Base-by-base conservation (phyloP, 495 filamentous ascomycete species). In the Antarctomyces pellizariae region DNA sequence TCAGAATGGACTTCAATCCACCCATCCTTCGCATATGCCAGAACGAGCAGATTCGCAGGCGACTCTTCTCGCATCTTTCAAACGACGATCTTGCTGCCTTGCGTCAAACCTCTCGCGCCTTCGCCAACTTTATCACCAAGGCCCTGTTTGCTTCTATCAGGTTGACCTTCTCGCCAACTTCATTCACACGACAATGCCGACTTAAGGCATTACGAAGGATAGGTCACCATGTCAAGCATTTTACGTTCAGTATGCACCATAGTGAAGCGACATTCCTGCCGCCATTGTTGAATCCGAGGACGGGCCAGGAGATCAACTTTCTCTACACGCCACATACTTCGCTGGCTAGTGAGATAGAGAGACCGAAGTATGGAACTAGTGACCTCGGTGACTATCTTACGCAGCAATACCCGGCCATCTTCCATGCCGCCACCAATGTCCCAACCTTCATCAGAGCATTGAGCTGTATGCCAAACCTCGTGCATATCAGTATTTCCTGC, bases 361-460 rank as follows among this genome's bases (percentile, higher is more conserved):
- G 49, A 26, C 64, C 66, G 22, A 77, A 69, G 41, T 82, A 80
- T 40, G 71, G 62, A 20, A 54, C 30, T 5, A 27, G 31, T n/a
- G 31, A 35, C 18, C 25, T 43, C 16, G 62, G 67, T 56, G 71
- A 78, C 41, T 49, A 82, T 24, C 57, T 83, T 19, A 70, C 75
- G 18, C 61, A 73, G 38, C 77, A 83, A 44, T 83, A 79, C 38
- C 70, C 73, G 18, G 71, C 77, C 4, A 48, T 83, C 4, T 86
- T 83, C 50, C 77, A 83, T 38, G 70, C 75, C 3, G 75, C 76
- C n/a, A 76, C 72, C 25, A 78, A 86, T 38, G 65, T 82, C 7
- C 58, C 71, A 3, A 67, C 73, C 18, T 82, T 83, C 51, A 66
- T 80, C 15, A 55, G 58, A 27, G 71, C 72, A 23, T 59, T 83